These are phyloP conservation scores for Hypholoma fasciculare DNA, from an alignment of 768 basidiomycete genomes.

Conservation along the genomic window DNA sequence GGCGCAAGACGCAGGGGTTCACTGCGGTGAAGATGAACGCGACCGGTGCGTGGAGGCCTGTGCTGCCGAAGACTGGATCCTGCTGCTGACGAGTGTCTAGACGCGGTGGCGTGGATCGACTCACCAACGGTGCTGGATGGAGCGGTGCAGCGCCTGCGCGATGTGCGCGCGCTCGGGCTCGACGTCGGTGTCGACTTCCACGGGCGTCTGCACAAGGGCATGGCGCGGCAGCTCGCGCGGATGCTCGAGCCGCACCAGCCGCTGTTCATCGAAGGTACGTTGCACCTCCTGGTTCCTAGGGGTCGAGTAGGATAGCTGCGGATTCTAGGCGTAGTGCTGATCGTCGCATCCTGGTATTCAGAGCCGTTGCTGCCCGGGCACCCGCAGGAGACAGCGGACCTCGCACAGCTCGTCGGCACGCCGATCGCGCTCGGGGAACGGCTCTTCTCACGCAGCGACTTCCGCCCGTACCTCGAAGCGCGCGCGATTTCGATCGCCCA, in stretches of 20 bases:
- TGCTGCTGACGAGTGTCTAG: slow-evolving; percentile 12
- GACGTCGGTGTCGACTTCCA: slow-evolving; percentile 75
- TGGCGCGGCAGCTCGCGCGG: slow-evolving; percentile 68
- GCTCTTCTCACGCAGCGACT: slow-evolving; percentile 61
- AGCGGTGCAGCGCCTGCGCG: slow-evolving; percentile 51
- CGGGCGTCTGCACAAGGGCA: slow-evolving; percentile 66
- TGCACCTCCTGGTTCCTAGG: no score
- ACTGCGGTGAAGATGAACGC: slow-evolving; percentile 77
- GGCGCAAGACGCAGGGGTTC: slow-evolving; percentile 62
- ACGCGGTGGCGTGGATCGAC: slow-evolving; percentile 56
- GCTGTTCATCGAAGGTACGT: slow-evolving; percentile 62
- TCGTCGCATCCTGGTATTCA: slow-evolving; percentile 13
- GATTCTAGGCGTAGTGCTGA: no score
- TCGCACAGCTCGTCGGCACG: slow-evolving; percentile 51
- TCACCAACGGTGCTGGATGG: slow-evolving; percentile 52
- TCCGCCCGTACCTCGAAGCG: slow-evolving; percentile 63
- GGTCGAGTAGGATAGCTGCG: no score
- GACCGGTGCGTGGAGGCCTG: slow-evolving; percentile 35
- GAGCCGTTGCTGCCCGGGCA: slow-evolving; percentile 63
- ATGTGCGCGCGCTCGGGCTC: slow-evolving; percentile 52
- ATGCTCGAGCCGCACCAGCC: slow-evolving; percentile 59
- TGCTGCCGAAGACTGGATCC: neutral
- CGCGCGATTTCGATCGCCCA: slow-evolving; percentile 69
- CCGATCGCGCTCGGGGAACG: slow-evolving; percentile 67
- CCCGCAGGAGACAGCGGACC: slow-evolving; percentile 60